These are phyloP conservation scores for Dactylellina cionopaga DNA, from an alignment of 2,329 filamentous ascomycete species.

Conservation along the genomic window DNA sequence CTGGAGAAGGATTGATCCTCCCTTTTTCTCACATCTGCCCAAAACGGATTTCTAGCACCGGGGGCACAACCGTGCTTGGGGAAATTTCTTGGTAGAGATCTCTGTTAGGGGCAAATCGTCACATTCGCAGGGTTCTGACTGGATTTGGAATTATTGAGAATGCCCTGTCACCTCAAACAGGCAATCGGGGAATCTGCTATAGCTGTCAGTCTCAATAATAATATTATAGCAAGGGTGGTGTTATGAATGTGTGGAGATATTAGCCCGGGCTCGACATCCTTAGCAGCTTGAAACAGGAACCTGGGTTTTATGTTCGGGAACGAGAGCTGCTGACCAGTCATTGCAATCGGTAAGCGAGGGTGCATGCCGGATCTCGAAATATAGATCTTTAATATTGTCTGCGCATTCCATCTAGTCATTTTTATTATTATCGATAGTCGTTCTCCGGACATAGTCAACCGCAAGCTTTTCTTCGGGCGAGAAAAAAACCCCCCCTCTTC, in stretches of 20 bases:
- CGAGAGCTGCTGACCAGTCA: constrained; percentile 47
- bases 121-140: constrained; percentile 42
- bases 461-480: no score
- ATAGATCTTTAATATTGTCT: constrained; percentile 22
- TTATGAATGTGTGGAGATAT: constrained; percentile 46
- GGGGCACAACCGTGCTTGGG: constrained; percentile 9
- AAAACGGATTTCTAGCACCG: no score
- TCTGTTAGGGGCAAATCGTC: constrained; percentile 41
- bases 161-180: constrained; percentile 42
- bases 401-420: constrained; percentile 16
- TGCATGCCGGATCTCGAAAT: constrained; percentile 43
- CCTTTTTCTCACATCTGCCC: constrained; percentile 24
- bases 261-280: constrained; percentile 36
- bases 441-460: no score
- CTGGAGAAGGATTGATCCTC: constrained; percentile 39
- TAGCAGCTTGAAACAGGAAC: constrained; percentile 42
- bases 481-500: background rate
- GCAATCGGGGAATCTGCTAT: constrained; percentile 50
- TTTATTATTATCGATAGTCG: no score
- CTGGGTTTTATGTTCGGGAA: constrained; percentile 43
- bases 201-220: constrained; percentile 52
- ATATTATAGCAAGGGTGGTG: constrained; percentile 35
- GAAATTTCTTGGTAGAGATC: constrained; percentile 17
- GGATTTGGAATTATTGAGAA: constrained; percentile 50
- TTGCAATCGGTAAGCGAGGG: constrained; percentile 43